Percentiles rank a stretch among this genome's conserved stretches.
phyloP scores from a whole-genome alignment of 495 filamentous ascomycete species.

The Tuber umbilicatum region DNA sequence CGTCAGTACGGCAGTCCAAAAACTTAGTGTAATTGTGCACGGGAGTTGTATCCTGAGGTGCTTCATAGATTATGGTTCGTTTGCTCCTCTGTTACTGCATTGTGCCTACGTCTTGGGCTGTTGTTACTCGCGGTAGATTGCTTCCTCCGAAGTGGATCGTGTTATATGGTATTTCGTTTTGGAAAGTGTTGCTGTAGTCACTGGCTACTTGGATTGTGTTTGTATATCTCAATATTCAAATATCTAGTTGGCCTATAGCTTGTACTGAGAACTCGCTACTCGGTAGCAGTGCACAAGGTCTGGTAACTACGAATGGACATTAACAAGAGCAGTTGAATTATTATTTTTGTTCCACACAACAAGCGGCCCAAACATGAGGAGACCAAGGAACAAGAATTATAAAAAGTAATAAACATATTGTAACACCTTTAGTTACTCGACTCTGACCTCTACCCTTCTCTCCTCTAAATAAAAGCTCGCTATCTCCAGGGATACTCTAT shows the following conservation, averaged over 20 bases:
- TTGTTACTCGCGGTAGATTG: not conserved
- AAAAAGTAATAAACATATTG: not conserved
- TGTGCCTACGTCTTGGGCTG: not conserved
- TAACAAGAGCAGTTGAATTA: not conserved
- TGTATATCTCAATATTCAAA: not conserved
- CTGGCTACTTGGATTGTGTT: not conserved
- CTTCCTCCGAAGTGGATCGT: not conserved
- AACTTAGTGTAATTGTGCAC: no score
- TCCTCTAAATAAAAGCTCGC: not conserved
- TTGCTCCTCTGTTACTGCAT: not conserved
- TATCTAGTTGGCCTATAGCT: not conserved
- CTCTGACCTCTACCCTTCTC: not conserved
- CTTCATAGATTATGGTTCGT: not conserved
- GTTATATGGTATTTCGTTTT: not conserved
- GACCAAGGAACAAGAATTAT: not conserved
- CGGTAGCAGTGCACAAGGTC: not conserved
- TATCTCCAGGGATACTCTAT: not conserved
- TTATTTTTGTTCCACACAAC: not conserved
- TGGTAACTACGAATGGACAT: not conserved
- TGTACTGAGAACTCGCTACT: not conserved
- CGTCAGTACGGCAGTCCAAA: not conserved
- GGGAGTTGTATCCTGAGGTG: no score
- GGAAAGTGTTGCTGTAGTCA: not conserved
- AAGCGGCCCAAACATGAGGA: not conserved
- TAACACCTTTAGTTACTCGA: not conserved